Percentiles rank a stretch among this genome's conserved stretches.
Conservation (phyloP, 495 filamentous ascomycete genomes). For the Hypoxylon fragiforme region DNA sequence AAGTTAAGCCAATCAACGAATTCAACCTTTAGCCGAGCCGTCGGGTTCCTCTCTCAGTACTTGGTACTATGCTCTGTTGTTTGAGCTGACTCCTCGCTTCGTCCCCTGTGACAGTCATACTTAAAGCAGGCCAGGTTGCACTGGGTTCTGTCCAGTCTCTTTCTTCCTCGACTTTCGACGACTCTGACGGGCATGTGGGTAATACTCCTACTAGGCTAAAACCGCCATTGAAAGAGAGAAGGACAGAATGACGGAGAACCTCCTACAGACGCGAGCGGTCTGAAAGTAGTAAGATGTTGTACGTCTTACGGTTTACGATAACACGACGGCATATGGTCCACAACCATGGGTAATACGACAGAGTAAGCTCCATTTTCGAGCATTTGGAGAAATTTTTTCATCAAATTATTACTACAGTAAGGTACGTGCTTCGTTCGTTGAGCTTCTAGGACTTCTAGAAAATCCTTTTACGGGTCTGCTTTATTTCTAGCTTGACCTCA, state of each 20-base stretch:
- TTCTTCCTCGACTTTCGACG: background rate
- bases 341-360: slow-evolving; percentile 19
- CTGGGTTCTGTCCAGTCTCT: slow-evolving; percentile 7
- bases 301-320: slow-evolving; percentile 9
- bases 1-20: slow-evolving; percentile 19
- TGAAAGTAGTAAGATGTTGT: slow-evolving; percentile 14
- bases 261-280: background rate
- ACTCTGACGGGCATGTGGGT: slow-evolving; percentile 13
- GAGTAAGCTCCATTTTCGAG: slow-evolving; percentile 18
- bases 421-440: background rate
- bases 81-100: slow-evolving; percentile 6
- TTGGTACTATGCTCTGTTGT: background rate
- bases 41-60: slow-evolving; percentile 6
- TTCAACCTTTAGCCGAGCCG: slow-evolving; percentile 29
- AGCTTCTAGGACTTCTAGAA: slow-evolving; percentile 12
- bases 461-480: slow-evolving; percentile 1
- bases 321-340: slow-evolving; percentile 16
- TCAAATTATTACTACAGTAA: slow-evolving; percentile 13
- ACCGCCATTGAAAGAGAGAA: background rate
- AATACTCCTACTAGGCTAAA: slow-evolving; percentile 9
- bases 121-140: slow-evolving; percentile 15
- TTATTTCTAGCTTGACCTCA: background rate
- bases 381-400: slow-evolving; percentile 20
- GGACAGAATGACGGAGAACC: slow-evolving; percentile 6
- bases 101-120: slow-evolving; percentile 1